phyloP scores from a whole-genome alignment of 495 filamentous ascomycete species.

The Friedmanniomyces simplex region DNA sequence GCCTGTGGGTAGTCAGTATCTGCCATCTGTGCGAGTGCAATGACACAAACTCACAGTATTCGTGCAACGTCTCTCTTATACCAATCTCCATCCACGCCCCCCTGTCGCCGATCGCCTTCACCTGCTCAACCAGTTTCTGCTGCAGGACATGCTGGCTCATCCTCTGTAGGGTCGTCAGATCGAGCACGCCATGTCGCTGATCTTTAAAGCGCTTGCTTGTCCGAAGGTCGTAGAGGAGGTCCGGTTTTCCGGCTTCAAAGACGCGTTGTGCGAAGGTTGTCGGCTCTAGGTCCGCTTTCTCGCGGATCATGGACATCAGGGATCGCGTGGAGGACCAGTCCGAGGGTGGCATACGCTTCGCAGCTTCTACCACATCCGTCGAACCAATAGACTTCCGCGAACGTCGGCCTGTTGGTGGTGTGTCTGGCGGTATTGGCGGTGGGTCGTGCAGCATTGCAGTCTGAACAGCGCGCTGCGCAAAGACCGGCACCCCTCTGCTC shows the following conservation, averaged over 20 bases:
- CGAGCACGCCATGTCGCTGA: constrained; percentile 2
- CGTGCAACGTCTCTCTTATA: constrained; percentile 8
- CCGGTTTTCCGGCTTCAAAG: constrained; percentile 13
- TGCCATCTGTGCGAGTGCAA: too few relatives aligned
- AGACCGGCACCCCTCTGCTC: not conserved
- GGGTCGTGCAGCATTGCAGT: not conserved
- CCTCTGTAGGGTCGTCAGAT: constrained; percentile 5
- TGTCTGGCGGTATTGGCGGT: not conserved
- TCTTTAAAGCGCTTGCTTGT: not conserved
- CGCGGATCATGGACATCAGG: not conserved
- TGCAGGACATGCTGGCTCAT: constrained; percentile 14
- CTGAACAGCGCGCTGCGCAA: not conserved
- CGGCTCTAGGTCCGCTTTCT: not conserved
- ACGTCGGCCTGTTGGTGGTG: not conserved
- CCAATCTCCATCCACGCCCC: constrained; percentile 14
- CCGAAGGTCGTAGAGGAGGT: constrained; percentile 6
- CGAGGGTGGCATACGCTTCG: not conserved
- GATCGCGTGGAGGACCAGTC: not conserved
- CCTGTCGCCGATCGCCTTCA: constrained; percentile 6
- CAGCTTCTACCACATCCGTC: constrained; percentile 4
- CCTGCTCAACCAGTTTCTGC: constrained; percentile 14
- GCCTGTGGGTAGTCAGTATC: not conserved
- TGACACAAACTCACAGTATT: constrained; percentile 4
- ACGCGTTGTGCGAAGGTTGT: constrained; percentile 8
- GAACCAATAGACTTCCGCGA: not conserved